Conservation (phyloP, 768 basidiomycete genomes). For the Ephemerocybe angulata region DNA sequence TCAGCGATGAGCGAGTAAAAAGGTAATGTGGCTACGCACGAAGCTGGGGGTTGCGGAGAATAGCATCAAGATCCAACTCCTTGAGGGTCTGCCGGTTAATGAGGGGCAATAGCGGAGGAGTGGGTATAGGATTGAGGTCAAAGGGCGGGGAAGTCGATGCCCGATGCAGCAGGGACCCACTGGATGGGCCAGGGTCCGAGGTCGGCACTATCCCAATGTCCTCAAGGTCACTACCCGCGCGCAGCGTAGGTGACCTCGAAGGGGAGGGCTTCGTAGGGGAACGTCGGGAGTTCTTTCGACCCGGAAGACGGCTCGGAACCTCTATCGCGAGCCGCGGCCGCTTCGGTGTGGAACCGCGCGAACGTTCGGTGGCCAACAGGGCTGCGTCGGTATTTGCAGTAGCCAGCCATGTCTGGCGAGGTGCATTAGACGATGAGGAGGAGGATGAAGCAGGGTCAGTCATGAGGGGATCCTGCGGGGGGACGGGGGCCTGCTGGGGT, state of each 20-base stretch:
- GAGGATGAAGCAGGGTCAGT: constrained; percentile 20
- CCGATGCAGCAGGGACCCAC: constrained; percentile 39
- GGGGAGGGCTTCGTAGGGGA: constrained; percentile 22
- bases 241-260: constrained; percentile 26
- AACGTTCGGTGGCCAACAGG: constrained; percentile 24
- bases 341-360: constrained; percentile 29
- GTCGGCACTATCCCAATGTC: constrained; percentile 44
- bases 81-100: constrained; percentile 82
- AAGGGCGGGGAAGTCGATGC: constrained; percentile 32
- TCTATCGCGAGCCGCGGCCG: constrained; percentile 40
- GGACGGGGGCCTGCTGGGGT: constrained; percentile 23
- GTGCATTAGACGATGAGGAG: constrained; percentile 24
- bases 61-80: constrained; percentile 81
- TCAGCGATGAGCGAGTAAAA: constrained; percentile 12
- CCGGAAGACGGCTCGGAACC: constrained; percentile 11
- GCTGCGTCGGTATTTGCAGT: constrained; percentile 22
- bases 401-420: constrained; percentile 38
- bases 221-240: constrained; percentile 40
- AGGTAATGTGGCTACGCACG: constrained; percentile 51
- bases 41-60: constrained; percentile 86
- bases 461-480: constrained; percentile 28
- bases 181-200: constrained; percentile 41
- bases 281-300: constrained; percentile 10
- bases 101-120: constrained; percentile 68
- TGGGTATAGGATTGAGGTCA: constrained; percentile 47